Percentiles rank a stretch among this genome's conserved stretches.
phyloP scores from a whole-genome alignment of 2,329 filamentous ascomycete species.

The Scolecobasidium constrictum region DNA sequence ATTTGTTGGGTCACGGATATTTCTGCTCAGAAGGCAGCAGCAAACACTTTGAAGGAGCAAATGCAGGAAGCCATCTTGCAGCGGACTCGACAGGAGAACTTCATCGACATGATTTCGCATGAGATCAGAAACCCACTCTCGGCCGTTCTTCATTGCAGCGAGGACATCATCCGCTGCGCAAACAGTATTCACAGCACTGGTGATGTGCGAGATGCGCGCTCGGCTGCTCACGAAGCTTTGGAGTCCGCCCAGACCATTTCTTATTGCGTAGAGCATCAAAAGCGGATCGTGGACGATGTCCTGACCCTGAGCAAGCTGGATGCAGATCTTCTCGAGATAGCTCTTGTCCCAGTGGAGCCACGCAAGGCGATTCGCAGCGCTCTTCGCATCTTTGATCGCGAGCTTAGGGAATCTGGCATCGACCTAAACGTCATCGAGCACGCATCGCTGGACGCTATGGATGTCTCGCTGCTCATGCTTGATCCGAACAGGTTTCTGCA shows the following conservation, averaged over 20 bases:
- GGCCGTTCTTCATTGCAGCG: conserved; percentile 7
- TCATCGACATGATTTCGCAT: conserved; percentile 9
- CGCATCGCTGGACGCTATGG: conserved; percentile 1
- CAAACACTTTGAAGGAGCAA: conserved; percentile 1
- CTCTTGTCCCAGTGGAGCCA: conserved; percentile 1
- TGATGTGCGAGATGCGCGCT: no score
- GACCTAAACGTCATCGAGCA: conserved; percentile 5
- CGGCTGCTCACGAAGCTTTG: background rate
- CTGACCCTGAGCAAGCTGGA: conserved; percentile 9
- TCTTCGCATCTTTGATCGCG: conserved; percentile 6
- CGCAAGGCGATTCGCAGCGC: background rate
- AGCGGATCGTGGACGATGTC: conserved; percentile 9
- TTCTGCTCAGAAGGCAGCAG: conserved; percentile 9
- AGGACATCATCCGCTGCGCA: background rate
- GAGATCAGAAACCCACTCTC: conserved; percentile 9
- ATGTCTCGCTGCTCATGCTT: conserved; percentile 4
- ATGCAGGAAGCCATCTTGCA: conserved; percentile 7
- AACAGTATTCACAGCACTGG: background rate
- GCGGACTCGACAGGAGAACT: conserved; percentile 5
- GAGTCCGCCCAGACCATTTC: conserved; percentile 2
- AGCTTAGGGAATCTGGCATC: conserved; percentile 3
- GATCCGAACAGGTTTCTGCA: conserved; percentile 10
- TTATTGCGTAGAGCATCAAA: conserved; percentile 7
- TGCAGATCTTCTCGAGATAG: conserved; percentile 2
- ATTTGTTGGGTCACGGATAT: conserved; percentile 10